A percentile compares a stretch with the other conserved stretches of the same genome.
Evolutionary conservation across 495 filamentous ascomycete genomes (phyloP).

Genomic region (Podospora australis): DNA sequence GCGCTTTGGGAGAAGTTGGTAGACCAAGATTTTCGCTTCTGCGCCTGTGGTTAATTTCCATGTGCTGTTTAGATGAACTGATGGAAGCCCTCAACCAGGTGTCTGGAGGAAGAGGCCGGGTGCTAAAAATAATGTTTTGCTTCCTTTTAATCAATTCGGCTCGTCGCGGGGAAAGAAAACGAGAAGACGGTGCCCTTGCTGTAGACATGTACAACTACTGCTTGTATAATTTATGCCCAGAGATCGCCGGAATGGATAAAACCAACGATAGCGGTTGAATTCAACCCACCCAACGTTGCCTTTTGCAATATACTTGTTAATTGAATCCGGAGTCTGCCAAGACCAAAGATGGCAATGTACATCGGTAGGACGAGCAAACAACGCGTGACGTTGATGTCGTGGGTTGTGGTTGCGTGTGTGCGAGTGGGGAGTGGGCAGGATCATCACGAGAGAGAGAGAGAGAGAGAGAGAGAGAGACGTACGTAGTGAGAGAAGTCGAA

Average conservation of each 20-base stretch:
- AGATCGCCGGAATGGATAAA: neutral
- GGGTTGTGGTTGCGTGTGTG: neutral
- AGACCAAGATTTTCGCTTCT: too few species aligned
- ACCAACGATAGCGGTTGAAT: slow-evolving; percentile 2
- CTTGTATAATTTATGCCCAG: too few species aligned
- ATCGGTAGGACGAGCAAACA: slow-evolving; percentile 6
- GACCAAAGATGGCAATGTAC: neutral
- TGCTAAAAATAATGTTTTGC: slow-evolving; percentile 9
- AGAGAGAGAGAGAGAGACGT: neutral
- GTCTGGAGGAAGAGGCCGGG: slow-evolving; percentile 2
- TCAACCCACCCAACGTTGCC: slow-evolving; percentile 1
- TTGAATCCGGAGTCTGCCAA: neutral
- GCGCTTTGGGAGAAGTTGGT: too few species aligned
- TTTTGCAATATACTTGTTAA: slow-evolving; percentile 3
- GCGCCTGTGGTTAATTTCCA: too few species aligned
- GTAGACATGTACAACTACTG: too few species aligned
- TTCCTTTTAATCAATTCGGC: slow-evolving; percentile 6
- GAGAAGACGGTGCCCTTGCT: too few species aligned
- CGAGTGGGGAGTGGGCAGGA: neutral
- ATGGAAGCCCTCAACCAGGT: slow-evolving; percentile 6
- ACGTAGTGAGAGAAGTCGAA: neutral
- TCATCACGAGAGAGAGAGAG: slow-evolving; percentile 5
- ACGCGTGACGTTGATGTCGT: neutral
- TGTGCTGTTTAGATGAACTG: neutral
- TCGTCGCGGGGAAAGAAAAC: neutral